Evolutionary conservation across 345 rosid genomes (phyloP), one percentile per base, ranked within the genome.

Genomic region (Hibiscus syriacus): DNA sequence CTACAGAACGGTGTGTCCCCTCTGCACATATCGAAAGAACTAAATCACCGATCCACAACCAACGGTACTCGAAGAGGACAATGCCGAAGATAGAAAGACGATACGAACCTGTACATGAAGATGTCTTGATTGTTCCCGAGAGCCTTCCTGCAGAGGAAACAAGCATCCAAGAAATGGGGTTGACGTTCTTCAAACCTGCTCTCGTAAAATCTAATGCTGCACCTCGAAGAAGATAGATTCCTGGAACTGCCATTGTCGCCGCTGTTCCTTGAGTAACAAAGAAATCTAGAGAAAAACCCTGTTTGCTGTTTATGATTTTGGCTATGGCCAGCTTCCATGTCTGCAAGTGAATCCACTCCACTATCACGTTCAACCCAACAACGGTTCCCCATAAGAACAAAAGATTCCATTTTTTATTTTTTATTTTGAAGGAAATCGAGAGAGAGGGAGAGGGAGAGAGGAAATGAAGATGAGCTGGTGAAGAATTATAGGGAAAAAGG

Each of bases 1-100:
- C n/a, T n/a, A n/a, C n/a, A n/a, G n/a, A 89, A 92, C 10, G 96
- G 88, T n/a, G 81, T 83, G 67, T 92, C 98, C 67, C 98, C 96
- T 87, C 96, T 86, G 90, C 79, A 48, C 41, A 38, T 38, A 38
- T 32, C 36, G 6, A 32, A 32, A 32, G 36, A 3, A 6, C 3
- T 32, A 32, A 3, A 32, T 32, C 3, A 32, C 3, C 36, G 36
- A 32, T 32, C 36, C 36, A 32, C 3, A 32, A 32, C 6, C 6
- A 32, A 32, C 36, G 36, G 3, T 32, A 6, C 6, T n/a, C n/a
- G n/a, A n/a, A n/a, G n/a, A n/a, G n/a, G n/a, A n/a, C n/a, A n/a
- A n/a, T n/a, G n/a, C n/a, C n/a, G n/a, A n/a, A n/a, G n/a, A n/a
- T n/a, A n/a, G n/a, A n/a, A n/a, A n/a, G n/a, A n/a, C n/a, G n/a